Conservation (phyloP, 805 yeast genomes). For the Lachancea quebecensis region DNA sequence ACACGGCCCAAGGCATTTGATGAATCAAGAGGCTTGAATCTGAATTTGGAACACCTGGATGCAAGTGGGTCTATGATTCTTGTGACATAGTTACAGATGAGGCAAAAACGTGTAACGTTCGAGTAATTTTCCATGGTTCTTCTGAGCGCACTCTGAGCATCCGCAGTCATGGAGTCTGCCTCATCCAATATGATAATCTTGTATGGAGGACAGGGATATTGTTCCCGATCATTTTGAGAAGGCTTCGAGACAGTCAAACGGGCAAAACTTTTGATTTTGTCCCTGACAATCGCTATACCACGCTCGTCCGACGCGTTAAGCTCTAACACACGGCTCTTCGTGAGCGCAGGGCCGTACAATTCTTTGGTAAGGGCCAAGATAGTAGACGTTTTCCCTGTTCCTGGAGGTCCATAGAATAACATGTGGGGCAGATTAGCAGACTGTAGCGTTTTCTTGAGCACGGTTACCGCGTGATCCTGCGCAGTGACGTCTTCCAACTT, state of each 20-base stretch:
- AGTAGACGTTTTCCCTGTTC: constrained; percentile 89
- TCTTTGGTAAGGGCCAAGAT: constrained; percentile 76
- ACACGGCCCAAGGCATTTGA: constrained; percentile 65
- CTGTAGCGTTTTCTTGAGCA: constrained; percentile 68
- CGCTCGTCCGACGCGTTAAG: constrained; percentile 88
- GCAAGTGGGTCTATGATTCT: constrained; percentile 95
- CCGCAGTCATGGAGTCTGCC: constrained; percentile 96
- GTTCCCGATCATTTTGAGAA: constrained; percentile 52
- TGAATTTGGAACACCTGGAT: constrained; percentile 90
- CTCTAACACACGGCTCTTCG: constrained; percentile 68
- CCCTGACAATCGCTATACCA: constrained; percentile 82
- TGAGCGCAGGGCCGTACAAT: constrained; percentile 65
- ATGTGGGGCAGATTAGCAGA: constrained; percentile 86
- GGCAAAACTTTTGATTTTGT: constrained; percentile 81
- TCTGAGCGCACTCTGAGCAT: constrained; percentile 92
- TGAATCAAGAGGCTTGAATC: constrained; percentile 75
- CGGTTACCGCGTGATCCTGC: constrained; percentile 82
- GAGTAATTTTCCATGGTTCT: constrained; percentile 92
- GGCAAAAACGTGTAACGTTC: constrained; percentile 82
- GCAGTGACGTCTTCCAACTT: constrained; percentile 82
- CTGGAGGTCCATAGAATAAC: constrained; percentile 91
- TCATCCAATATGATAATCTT: constrained; percentile 89
- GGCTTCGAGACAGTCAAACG: constrained; percentile 80
- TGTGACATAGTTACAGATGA: constrained; percentile 93
- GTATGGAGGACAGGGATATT: constrained; percentile 95